A percentile compares a stretch with the other conserved stretches of the same genome.
These are phyloP conservation scores for Dactylella cylindrospora DNA, from an alignment of 2,329 filamentous ascomycete species.

Conservation along the genomic window DNA sequence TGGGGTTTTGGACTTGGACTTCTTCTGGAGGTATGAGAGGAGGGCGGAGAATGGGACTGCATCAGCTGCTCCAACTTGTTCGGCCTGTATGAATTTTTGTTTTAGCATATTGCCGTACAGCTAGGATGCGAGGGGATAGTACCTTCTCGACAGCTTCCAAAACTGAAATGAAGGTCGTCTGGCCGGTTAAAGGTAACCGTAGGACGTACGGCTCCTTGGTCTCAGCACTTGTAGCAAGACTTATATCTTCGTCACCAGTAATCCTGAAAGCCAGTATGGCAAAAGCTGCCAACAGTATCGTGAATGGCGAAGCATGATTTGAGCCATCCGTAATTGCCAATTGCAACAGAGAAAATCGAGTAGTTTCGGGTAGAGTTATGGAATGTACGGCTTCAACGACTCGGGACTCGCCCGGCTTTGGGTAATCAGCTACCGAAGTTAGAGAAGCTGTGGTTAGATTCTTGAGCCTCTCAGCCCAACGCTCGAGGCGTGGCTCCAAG, in stretches of 20 bases:
- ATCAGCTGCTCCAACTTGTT: slow-evolving; percentile 53
- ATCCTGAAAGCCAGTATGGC: slow-evolving; percentile 55
- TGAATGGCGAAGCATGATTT: slow-evolving; percentile 51
- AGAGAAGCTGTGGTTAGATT: slow-evolving; percentile 48
- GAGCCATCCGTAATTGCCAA: slow-evolving; percentile 50
- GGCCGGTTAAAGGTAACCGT: slow-evolving; percentile 53
- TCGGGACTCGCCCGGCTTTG: slow-evolving; percentile 47
- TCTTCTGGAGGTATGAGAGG: slow-evolving; percentile 53
- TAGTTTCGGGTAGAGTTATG: slow-evolving; percentile 51
- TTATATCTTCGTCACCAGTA: slow-evolving; percentile 58
- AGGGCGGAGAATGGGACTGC: slow-evolving; percentile 54
- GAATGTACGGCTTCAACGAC: slow-evolving; percentile 48
- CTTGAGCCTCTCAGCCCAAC: slow-evolving; percentile 48
- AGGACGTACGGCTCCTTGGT: slow-evolving; percentile 56
- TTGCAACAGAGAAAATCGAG: slow-evolving; percentile 52
- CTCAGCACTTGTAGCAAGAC: slow-evolving; percentile 55
- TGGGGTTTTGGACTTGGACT: slow-evolving; percentile 52
- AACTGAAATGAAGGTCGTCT: slow-evolving; percentile 54
- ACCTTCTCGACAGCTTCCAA: slow-evolving; percentile 54
- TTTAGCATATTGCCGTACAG: background rate
- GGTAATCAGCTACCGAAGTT: slow-evolving; percentile 47
- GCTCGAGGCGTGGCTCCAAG: slow-evolving; percentile 46
- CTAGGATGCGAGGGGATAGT: slow-evolving; percentile 10
- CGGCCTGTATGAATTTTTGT: slow-evolving; percentile 49
- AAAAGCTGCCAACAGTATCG: slow-evolving; percentile 54